A percentile compares a stretch with the other conserved stretches of the same genome.
These are phyloP conservation scores for Penicillium freii DNA, from an alignment of 2,329 filamentous ascomycete species.

Conservation along the genomic window DNA sequence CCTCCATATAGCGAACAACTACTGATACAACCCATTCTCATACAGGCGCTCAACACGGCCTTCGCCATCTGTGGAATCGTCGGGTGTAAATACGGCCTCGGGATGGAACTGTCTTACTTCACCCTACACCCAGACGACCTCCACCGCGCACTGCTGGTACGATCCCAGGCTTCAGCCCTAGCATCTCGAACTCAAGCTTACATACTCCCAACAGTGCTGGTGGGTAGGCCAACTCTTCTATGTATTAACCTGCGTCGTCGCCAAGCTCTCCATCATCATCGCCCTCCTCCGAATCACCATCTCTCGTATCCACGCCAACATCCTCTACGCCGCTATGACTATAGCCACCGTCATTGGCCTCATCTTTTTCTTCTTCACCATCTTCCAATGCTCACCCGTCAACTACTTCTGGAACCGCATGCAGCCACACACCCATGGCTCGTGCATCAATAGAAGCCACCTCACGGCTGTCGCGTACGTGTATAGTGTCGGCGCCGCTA, in stretches of 20 bases:
- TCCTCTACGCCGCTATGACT: conserved; percentile 47
- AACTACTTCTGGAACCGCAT: conserved; percentile 49
- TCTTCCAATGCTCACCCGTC: conserved; percentile 53
- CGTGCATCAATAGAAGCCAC: conserved; percentile 44
- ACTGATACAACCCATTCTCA: neutral
- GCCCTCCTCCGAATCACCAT: conserved; percentile 53
- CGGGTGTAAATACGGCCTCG: conserved; percentile 27
- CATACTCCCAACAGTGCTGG: conserved; percentile 37
- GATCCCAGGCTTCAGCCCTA: neutral
- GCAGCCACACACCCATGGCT: conserved; percentile 28
- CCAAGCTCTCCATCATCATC: conserved; percentile 52
- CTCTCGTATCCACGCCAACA: conserved; percentile 45
- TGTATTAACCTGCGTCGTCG: conserved; percentile 45
- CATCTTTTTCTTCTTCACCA: conserved; percentile 50
- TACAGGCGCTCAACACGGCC: conserved; percentile 25
- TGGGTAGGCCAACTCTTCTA: conserved; percentile 55
- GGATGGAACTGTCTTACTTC: conserved; percentile 22
- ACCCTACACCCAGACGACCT: conserved; percentile 18
- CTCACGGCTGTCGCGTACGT: conserved; percentile 54
- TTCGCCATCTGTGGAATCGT: conserved; percentile 30
- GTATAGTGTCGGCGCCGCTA: conserved; percentile 47
- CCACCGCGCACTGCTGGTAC: conserved; percentile 26
- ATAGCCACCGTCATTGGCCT: conserved; percentile 45
- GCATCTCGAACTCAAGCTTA: neutral
- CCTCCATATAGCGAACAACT: neutral